A percentile compares a stretch with the other conserved stretches of the same genome.
phyloP scores from a whole-genome alignment of 148 eudicot genomes.

The Chenopodium quinoa region DNA sequence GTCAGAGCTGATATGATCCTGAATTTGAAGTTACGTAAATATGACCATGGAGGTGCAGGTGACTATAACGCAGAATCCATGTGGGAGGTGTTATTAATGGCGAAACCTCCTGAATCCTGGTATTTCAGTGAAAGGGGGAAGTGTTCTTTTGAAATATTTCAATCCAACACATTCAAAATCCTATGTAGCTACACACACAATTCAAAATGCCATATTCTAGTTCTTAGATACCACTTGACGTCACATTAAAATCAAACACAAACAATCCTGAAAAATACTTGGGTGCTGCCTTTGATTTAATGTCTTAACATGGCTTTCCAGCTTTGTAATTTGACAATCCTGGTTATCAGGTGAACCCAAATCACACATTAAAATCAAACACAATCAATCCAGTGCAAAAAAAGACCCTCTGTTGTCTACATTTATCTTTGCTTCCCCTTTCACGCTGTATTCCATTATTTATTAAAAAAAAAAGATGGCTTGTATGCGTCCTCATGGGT shows the following conservation, averaged over 20 bases:
- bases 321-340: slow-evolving; percentile 10
- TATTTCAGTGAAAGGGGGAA: slow-evolving; percentile 17
- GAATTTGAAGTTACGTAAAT: slow-evolving; percentile 12
- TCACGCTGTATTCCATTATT: slow-evolving; percentile 24
- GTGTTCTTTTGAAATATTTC: slow-evolving; percentile 1
- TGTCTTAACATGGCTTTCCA: slow-evolving; percentile 18
- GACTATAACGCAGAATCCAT: slow-evolving; percentile 24
- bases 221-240: slow-evolving; percentile 3
- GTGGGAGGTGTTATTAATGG: slow-evolving; percentile 13
- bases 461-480: slow-evolving; percentile 10
- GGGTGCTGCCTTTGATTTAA: slow-evolving; percentile 17
- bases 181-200: slow-evolving; percentile 5
- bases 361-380: slow-evolving; percentile 22
- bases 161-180: slow-evolving; percentile 5
- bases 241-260: slow-evolving; percentile 12
- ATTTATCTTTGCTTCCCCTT: slow-evolving; percentile 28
- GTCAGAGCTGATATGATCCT: slow-evolving; percentile 23
- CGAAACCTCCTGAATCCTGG: slow-evolving; percentile 12
- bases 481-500: slow-evolving; percentile 29
- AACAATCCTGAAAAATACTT: neutral
- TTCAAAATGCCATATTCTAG: slow-evolving; percentile 15
- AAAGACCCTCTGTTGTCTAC: slow-evolving; percentile 18
- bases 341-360: slow-evolving; percentile 16
- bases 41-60: slow-evolving; percentile 29
- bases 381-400: slow-evolving; percentile 26